These are phyloP conservation scores for Pseudogymnoascus sp. DNA, from an alignment of 2,329 filamentous ascomycete genomes.

Conservation along the genomic window DNA sequence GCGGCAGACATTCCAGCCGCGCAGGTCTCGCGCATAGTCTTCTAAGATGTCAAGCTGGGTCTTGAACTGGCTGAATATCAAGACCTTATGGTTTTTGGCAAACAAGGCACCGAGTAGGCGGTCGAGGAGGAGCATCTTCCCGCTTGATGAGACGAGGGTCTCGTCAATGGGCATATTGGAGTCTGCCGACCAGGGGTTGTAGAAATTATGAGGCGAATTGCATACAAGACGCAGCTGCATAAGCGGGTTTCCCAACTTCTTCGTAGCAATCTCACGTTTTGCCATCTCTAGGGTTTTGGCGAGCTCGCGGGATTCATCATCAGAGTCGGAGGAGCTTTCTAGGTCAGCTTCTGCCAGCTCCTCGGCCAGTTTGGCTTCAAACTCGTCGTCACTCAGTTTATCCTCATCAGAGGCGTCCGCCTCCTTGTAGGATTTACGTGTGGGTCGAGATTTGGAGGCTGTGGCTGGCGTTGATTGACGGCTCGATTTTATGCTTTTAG, in stretches of 20 bases:
- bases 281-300: slow-evolving; percentile 66
- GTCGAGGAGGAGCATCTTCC: slow-evolving; percentile 93
- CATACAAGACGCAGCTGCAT: slow-evolving; percentile 89
- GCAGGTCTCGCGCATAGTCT: slow-evolving; percentile 73
- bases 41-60: slow-evolving; percentile 86
- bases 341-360: slow-evolving; percentile 43
- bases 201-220: slow-evolving; percentile 94
- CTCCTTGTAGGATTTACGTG: slow-evolving; percentile 42
- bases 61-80: slow-evolving; percentile 96
- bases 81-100: slow-evolving; percentile 69
- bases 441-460: slow-evolving; percentile 40
- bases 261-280: slow-evolving; percentile 78
- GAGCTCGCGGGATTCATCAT: slow-evolving; percentile 53
- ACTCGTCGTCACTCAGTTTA: slow-evolving; percentile 70
- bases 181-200: slow-evolving; percentile 71
- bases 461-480: slow-evolving; percentile 64
- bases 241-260: slow-evolving; percentile 87
- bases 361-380: slow-evolving; percentile 68
- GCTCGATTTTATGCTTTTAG: slow-evolving; percentile 70
- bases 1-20: slow-evolving; percentile 73
- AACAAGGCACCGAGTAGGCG: slow-evolving; percentile 73
- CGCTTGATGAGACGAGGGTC: slow-evolving; percentile 74
- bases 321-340: slow-evolving; percentile 23
- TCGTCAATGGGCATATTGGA: slow-evolving; percentile 61
- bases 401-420: slow-evolving; percentile 54